Base-by-base conservation (phyloP, 805 yeast species). In the Candida incommunis region DNA sequence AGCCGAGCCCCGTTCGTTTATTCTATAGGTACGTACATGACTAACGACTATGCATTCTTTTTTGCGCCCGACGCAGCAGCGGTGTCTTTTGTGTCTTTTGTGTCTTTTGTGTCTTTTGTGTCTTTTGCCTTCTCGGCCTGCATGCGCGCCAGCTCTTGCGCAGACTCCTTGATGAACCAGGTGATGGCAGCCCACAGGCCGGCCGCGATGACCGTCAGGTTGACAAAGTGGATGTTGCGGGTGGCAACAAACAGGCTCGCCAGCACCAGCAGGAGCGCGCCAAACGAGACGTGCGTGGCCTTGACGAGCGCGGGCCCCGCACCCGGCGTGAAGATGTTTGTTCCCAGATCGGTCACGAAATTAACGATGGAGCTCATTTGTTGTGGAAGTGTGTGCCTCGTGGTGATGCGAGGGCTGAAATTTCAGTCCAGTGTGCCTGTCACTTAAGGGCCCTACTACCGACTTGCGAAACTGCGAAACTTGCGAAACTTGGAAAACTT, bases 271-370 rank as follows among this genome's bases (percentile, higher is more conserved):
- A 78, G 66, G 46, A 92, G 69, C 9, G 81, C 69, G 0, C 72
- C 66, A 56, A 92, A 92, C 2, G 96, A 82, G 2, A 67, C 71
- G 59, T 92, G 96, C 0, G 96, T 90, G 2, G 97, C 96, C 31
- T 71, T 69, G n/a, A 87, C 70, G 43, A 92, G 70, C 1, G 94
- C 86, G 1, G 96, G 96, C 1, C 92, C 75, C 1, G 95, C 76
- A 1, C 98, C 98, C 3, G 97, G 96, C 16, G 85, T 79, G 63
- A 90, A 84, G 23, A 92, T 76, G 13, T 95, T 83, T 46, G 82
- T 80, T 96, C 96, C 88, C 40, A 90, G 70, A 22, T 82, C 94
- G 22, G 63, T 66, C 29, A 82, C 47, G 57, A 67, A 66, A 26
- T 23, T n/a, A 18, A 31, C 20, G 5, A 31, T 31, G 20, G 37